Evolutionary conservation across 2,329 filamentous ascomycete species (phyloP).

Genomic region (Diaporthe citri): DNA sequence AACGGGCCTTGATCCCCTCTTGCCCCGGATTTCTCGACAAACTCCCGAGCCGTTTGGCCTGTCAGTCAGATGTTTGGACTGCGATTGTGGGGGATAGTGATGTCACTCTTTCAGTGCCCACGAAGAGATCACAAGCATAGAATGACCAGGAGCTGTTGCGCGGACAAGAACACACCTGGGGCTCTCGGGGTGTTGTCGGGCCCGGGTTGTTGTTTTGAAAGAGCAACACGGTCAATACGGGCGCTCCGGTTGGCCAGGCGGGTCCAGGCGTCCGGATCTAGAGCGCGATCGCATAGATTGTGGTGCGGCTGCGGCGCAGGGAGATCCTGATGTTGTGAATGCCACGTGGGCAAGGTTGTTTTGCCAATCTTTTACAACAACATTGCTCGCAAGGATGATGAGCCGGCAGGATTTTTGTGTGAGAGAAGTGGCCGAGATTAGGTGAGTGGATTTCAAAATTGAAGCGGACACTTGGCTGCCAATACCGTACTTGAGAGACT

Average conservation of each 20-base stretch:
- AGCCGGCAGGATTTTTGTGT: neutral
- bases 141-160: neutral
- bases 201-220: neutral
- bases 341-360: constrained; percentile 8
- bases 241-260: constrained; percentile 6
- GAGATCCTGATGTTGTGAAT: neutral
- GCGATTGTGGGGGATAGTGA: neutral
- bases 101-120: neutral
- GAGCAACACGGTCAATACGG: neutral
- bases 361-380: neutral
- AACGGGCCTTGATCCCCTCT: neutral
- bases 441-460: neutral
- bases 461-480: neutral
- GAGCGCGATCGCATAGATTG: neutral
- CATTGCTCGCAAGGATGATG: neutral
- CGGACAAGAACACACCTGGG: neutral
- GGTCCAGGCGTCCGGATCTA: neutral
- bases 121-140: neutral
- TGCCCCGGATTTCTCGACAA: constrained; percentile 9
- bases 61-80: neutral
- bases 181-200: neutral
- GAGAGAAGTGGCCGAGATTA: neutral
- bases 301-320: neutral
- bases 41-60: neutral
- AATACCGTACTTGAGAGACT: neutral